Percentiles rank a stretch among this genome's conserved stretches.
Evolutionary conservation across 768 basidiomycete species (phyloP).

Genomic region (Tylopilus rubrobrunneus): DNA sequence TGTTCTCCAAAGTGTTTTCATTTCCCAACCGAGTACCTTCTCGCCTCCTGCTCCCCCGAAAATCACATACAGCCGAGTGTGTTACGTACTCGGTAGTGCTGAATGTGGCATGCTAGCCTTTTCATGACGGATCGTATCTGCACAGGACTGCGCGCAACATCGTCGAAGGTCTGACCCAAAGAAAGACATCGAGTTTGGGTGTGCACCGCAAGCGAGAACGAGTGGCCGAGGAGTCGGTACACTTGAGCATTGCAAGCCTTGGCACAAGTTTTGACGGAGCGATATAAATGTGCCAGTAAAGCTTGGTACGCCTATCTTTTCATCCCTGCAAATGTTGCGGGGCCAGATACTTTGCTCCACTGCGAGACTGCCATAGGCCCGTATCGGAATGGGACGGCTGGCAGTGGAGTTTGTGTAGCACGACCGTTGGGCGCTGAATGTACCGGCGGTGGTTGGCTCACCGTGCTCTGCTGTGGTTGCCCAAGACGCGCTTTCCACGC

Average conservation of each 20-base stretch:
- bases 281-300: neutral
- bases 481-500: conserved; percentile 70
- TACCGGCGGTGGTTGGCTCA: conserved; percentile 20
- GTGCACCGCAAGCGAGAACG: conserved; percentile 1
- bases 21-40: conserved; percentile 29
- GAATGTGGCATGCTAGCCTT: conserved; percentile 13
- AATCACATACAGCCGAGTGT: conserved; percentile 14
- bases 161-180: conserved; percentile 5
- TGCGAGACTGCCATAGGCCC: conserved; percentile 60
- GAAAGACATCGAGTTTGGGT: neutral
- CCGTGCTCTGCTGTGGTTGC: conserved; percentile 31
- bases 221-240: neutral
- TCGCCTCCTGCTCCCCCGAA: conserved; percentile 21
- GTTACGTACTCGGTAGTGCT: conserved; percentile 11
- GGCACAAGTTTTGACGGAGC: conserved; percentile 4
- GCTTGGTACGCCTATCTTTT: conserved; percentile 43
- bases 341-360: conserved; percentile 76
- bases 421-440: conserved; percentile 22
- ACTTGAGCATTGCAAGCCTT: neutral
- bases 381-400: conserved; percentile 38
- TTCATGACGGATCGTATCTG: neutral
- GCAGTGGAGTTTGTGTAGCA: conserved; percentile 19
- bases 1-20: conserved; percentile 33
- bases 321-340: conserved; percentile 58
- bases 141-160: neutral